Evolutionary conservation across 2,329 filamentous ascomycete species (phyloP).

Genomic region (Neofusicoccum cordaticola): DNA sequence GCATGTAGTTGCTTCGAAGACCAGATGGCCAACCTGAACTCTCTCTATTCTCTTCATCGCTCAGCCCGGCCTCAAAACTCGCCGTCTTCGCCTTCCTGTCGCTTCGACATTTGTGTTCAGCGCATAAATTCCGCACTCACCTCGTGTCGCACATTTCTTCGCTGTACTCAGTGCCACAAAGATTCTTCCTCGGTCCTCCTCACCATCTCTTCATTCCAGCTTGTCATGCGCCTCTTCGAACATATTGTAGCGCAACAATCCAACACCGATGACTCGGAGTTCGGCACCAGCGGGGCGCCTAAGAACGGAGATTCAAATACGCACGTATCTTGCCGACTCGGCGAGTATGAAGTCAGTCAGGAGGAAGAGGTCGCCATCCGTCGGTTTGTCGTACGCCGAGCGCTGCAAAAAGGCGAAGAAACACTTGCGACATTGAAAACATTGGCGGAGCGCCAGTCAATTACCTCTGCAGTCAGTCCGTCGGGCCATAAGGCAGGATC

Average conservation of each 20-base stretch:
- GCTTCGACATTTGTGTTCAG: not conserved
- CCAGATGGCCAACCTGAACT: not conserved
- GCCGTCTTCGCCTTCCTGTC: not conserved
- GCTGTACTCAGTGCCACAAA: not conserved
- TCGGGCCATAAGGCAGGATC: not conserved
- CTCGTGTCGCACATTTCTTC: not conserved
- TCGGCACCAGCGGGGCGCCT: not conserved
- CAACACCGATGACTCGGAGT: not conserved
- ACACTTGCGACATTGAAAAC: not conserved
- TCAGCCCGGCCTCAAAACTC: not conserved
- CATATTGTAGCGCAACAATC: not conserved
- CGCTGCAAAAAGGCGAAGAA: not conserved
- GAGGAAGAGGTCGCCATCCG: not conserved
- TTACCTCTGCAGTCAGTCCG: not conserved
- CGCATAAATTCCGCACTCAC: not conserved
- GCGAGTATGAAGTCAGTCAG: not conserved
- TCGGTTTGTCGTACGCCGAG: not conserved
- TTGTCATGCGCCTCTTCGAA: not conserved
- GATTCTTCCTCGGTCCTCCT: not conserved
- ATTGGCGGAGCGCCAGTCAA: not conserved
- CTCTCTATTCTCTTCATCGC: not conserved
- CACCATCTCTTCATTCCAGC: not conserved
- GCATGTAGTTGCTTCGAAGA: not conserved
- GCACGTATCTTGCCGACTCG: not conserved
- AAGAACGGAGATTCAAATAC: not conserved